A percentile compares a stretch with the other conserved stretches of the same genome.
phyloP scores from a whole-genome alignment of 208 protist species.

The Crithidia bombi region DNA sequence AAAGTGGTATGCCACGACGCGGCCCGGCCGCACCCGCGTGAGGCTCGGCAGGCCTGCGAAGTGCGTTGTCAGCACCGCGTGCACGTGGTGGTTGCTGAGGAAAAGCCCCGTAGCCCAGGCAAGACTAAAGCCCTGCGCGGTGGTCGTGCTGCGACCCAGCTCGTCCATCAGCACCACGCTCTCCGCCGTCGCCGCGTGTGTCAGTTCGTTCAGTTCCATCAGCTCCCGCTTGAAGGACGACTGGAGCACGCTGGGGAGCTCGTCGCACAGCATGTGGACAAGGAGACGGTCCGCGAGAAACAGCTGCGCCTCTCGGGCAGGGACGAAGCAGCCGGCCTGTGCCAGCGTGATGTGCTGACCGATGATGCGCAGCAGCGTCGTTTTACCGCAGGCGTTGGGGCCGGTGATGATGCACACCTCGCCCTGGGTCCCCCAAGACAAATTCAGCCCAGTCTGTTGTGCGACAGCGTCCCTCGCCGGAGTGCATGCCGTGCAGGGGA shows the following conservation, averaged over 20 bases:
- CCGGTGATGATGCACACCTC: slow-evolving; percentile 88
- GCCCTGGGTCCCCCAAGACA: slow-evolving; percentile 36
- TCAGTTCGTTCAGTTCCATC: slow-evolving; percentile 74
- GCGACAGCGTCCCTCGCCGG: too few species aligned
- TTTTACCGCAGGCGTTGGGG: slow-evolving; percentile 95
- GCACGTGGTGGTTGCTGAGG: slow-evolving; percentile 40
- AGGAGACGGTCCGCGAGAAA: slow-evolving; percentile 73
- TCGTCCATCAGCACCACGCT: slow-evolving; percentile 98
- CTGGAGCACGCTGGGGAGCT: slow-evolving; percentile 51
- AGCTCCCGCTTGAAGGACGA: slow-evolving; percentile 80
- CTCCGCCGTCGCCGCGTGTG: slow-evolving; percentile 80
- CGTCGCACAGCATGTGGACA: slow-evolving; percentile 86
- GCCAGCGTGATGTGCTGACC: slow-evolving; percentile 91
- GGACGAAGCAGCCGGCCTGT: slow-evolving; percentile 94
- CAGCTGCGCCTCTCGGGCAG: slow-evolving; percentile 57
- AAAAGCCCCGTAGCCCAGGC: slow-evolving; percentile 93
- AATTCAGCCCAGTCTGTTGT: slow-evolving; percentile 15
- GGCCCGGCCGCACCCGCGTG: slow-evolving; percentile 12
- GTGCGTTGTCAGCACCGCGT: slow-evolving; percentile 55
- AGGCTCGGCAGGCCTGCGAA: slow-evolving; percentile 43
- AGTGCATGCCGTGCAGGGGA: too few species aligned
- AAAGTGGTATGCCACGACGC: slow-evolving; percentile 30
- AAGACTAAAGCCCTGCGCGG: slow-evolving; percentile 95
- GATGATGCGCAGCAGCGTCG: slow-evolving; percentile 90
- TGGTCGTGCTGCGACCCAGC: slow-evolving; percentile 95